Base-by-base conservation (phyloP, 768 basidiomycete species). In the Rhodotorula paludigena region DNA sequence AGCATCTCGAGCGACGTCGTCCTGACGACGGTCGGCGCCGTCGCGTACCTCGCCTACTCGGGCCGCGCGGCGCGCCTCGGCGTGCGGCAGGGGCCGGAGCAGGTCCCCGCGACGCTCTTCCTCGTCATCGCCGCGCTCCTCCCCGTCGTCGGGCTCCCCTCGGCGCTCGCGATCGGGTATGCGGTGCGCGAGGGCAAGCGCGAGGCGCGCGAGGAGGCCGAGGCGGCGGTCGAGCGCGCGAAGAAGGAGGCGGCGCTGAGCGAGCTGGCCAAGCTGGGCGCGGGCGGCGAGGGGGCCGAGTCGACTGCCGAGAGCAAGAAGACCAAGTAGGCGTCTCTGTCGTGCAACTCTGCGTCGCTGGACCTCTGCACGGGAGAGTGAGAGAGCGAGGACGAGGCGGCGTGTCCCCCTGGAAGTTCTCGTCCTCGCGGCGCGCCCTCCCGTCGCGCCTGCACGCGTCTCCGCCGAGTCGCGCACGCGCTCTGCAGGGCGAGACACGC, bases 1-100 rank as follows among this genome's bases (percentile, higher is more conserved):
- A 69, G 67, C 32, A 75, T 75, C 47, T 63, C 63, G 21, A 72
- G 39, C 48, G 74, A 75, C 59, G 74, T 75, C 59, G 21, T 75
- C 58, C 72, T 68, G 28, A 38, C 72, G 5, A 47, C 57, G 23
- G 5, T 64, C n/a, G 57, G 64, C 18, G 67, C 57, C 11, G 9
- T 68, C 25, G 57, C 30, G 12, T 72, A 65, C 60, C 44, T 66
- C 33, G 35, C 45, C 21, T 68, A 39, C 3, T 38, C 38, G 45
- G 30, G 53, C 25, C 28, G 21, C 25, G 25, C 23, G 35, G 33
- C 32, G 32, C 16, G 16, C 48, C 48, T 15, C 8, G 38, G 41
- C 25, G 21, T n/a, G 5, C 36, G 45, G 16, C 44, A 48, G 21
- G 51, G 28, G n/a, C n/a, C n/a, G 16, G 57, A 53, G 30, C 28